Evolutionary conservation across 1,139 yeast species (phyloP), one percentile per base, ranked within the genome.

Genomic region (Saccharomyces pastorianus): DNA sequence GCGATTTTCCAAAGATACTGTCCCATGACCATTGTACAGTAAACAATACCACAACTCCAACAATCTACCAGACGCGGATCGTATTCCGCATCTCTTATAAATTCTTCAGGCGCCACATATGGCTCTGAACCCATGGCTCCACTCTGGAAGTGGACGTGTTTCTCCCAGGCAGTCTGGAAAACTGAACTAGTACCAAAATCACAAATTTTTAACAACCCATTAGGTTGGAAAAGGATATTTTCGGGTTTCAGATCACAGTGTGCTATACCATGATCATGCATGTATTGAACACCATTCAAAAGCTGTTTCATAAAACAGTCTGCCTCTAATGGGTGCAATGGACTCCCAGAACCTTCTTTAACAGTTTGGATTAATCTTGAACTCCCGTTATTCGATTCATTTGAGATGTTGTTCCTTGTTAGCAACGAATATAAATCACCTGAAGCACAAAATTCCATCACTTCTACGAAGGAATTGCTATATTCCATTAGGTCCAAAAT

Each of bases 181-280:
- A 85, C 89, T 55, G 82, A 84, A 49, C 88, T 79, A 44, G 87
- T 83, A n/a, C 93, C 93, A 67, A 85, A 85, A 68, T 85, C 93
- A 50, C 84, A 78, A 32, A 85, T 74, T 64, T 84, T 84, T 42
- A 78, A 76, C 61, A 70, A 75, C 50, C 77, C 87, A 61, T 69
- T 74, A 34, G 74, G 73, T 8, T 80, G 78, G 50, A 76, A 68
- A 41, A 85, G 64, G 32, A 85, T 73, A 64, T 85, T 85, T 61
- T 85, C 91, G 9, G 87, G 82, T 64, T 85, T 85, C 56, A 82
- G 71, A 66, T 85, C 91, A 68, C 89, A 84, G 66, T 85, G 91
- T 0, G 91, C 86, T 13, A 85, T 86, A 46, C 91, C 91, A 59
- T 82, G 85, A 25, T 78, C 75, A 66, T 85, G 91, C 80, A 85